Percentiles rank a stretch among this genome's conserved stretches.
Evolutionary conservation across 192 early-diverging fungal species (phyloP).

Genomic region (Glomus cerebriforme): DNA sequence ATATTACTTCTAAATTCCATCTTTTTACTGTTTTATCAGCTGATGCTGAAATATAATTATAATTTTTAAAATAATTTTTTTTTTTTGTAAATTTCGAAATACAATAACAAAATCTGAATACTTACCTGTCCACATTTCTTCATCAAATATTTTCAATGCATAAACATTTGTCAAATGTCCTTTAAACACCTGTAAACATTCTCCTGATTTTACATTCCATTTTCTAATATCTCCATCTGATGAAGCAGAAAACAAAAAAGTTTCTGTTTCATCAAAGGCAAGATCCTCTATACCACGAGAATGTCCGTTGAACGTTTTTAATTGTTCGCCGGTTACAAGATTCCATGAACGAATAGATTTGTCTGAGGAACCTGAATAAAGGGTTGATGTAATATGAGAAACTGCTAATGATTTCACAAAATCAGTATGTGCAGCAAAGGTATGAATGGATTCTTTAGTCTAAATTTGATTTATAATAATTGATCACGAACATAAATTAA

Average conservation of each 20-base stretch:
- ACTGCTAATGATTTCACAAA: conserved; percentile 83
- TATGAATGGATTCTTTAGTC: conserved; percentile 65
- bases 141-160: conserved; percentile 60
- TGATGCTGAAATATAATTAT: conserved; percentile 57
- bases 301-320: conserved; percentile 53
- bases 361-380: conserved; percentile 85
- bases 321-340: conserved; percentile 52
- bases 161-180: conserved; percentile 86
- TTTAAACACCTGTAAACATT: conserved; percentile 48
- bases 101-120: background rate
- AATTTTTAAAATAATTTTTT: background rate
- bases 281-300: conserved; percentile 56
- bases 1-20: conserved; percentile 78
- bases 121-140: conserved; percentile 76
- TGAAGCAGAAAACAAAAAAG: conserved; percentile 60
- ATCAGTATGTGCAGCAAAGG: conserved; percentile 78
- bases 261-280: conserved; percentile 47
- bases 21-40: conserved; percentile 89
- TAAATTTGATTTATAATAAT: conserved; percentile 32
- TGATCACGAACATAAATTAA: background rate
- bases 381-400: conserved; percentile 39
- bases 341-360: conserved; percentile 78
- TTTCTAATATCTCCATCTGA: conserved; percentile 67
- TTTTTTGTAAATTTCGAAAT: too few relatives aligned
- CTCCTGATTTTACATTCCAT: conserved; percentile 58